A percentile compares a stretch with the other conserved stretches of the same genome.
These are phyloP conservation scores for Vanderwaltozyma polyspora DNA, from an alignment of 805 yeast species.

Conservation along the genomic window DNA sequence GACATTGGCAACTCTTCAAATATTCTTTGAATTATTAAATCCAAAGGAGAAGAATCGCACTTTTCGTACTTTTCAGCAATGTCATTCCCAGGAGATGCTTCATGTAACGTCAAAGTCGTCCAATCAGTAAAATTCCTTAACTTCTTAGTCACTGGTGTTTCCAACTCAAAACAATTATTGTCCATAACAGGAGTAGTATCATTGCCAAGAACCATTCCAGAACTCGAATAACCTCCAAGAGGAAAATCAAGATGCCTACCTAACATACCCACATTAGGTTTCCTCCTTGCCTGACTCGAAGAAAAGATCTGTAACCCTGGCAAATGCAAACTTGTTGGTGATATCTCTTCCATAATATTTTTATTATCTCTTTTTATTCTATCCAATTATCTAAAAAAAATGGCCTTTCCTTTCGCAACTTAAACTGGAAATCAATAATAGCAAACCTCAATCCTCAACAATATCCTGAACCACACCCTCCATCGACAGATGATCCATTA, in stretches of 20 bases:
- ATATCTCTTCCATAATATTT: not conserved
- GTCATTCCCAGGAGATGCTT: conserved; percentile 22
- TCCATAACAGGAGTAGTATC: not conserved
- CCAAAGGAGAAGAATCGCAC: too few relatives aligned
- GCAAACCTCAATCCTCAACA: too few relatives aligned
- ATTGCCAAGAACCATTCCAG: too few relatives aligned
- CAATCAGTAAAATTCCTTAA: conserved; percentile 1
- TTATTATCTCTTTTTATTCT: too few relatives aligned
- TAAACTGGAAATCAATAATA: too few relatives aligned
- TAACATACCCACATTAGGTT: not conserved
- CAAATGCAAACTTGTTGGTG: conserved; percentile 2
- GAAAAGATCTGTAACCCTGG: conserved; percentile 11
- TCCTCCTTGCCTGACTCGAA: not conserved
- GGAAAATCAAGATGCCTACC: not conserved
- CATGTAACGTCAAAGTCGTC: conserved; percentile 8
- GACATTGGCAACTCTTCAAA: not conserved
- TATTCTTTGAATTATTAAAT: not conserved
- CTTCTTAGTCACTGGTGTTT: not conserved
- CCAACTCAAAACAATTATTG: not conserved
- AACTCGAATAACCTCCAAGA: too few relatives aligned
- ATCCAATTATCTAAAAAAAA: not conserved
- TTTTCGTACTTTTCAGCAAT: not conserved
- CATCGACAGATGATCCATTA: too few relatives aligned
- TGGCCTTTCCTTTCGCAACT: too few relatives aligned
- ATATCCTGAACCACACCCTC: too few relatives aligned